Percentiles rank a stretch among this genome's conserved stretches.
These are phyloP conservation scores for Tulasnella sp. DNA, from an alignment of 768 basidiomycete species.

Conservation along the genomic window DNA sequence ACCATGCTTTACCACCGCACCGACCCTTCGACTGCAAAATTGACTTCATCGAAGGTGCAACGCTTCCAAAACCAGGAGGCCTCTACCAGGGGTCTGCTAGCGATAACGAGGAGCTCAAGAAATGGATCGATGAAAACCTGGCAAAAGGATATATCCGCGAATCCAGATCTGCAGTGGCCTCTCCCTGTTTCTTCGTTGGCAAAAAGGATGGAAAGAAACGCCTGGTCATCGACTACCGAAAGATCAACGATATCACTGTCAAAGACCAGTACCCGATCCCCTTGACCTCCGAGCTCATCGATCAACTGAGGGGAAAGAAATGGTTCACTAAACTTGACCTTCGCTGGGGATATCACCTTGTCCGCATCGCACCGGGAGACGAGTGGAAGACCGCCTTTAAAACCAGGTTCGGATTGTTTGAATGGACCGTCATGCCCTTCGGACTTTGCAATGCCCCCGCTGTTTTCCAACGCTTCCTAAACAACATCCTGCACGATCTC, in stretches of 20 bases:
- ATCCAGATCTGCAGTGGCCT: slow-evolving; percentile 32
- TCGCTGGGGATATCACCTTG: slow-evolving; percentile 11
- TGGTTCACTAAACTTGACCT: slow-evolving; percentile 16
- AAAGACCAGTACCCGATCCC: slow-evolving; percentile 3
- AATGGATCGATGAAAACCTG: slow-evolving; percentile 41
- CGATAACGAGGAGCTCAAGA: slow-evolving; percentile 38
- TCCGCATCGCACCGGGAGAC: slow-evolving; percentile 18
- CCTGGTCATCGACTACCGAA: not conserved
- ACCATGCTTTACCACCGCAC: slow-evolving; percentile 38
- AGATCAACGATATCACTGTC: not conserved
- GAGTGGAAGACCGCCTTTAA: slow-evolving; percentile 26
- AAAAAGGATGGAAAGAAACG: not conserved
- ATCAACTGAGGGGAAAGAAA: not conserved
- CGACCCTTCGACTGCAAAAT: slow-evolving; percentile 40
- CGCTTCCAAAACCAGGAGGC: slow-evolving; percentile 33
- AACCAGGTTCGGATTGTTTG: not conserved
- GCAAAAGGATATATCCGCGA: slow-evolving; percentile 38
- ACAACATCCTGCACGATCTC: not conserved
- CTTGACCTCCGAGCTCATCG: slow-evolving; percentile 27
- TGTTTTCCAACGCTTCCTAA: not conserved
- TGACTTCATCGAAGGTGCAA: slow-evolving; percentile 35
- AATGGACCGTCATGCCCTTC: too few species aligned
- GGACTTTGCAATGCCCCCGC: too few species aligned
- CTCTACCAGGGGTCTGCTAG: slow-evolving; percentile 38
- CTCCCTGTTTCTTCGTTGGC: slow-evolving; percentile 21